A percentile compares a stretch with the other conserved stretches of the same genome.
Evolutionary conservation across 768 basidiomycete genomes (phyloP).

Genomic region (Kwoniella heveanensis): DNA sequence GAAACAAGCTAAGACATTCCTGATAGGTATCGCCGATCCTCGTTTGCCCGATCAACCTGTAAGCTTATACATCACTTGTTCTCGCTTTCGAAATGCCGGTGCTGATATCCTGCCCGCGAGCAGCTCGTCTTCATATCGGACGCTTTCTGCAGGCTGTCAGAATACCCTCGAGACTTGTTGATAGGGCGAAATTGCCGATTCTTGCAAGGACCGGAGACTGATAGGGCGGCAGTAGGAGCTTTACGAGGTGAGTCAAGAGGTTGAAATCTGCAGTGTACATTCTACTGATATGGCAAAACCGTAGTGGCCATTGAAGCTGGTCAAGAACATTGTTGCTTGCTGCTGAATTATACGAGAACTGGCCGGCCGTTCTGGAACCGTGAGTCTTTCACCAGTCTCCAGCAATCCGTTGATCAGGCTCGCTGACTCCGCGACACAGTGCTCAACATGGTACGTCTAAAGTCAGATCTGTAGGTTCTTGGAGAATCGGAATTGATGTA

Average conservation of each 20-base stretch:
- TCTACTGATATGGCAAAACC: not conserved
- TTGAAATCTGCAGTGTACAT: not conserved
- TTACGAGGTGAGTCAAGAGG: slow-evolving; percentile 23
- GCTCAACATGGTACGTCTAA: slow-evolving; percentile 27
- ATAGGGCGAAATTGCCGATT: slow-evolving; percentile 36
- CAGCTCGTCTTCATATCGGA: slow-evolving; percentile 34
- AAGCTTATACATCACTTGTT: not conserved
- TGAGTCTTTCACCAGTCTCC: no score
- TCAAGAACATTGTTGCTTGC: slow-evolving; percentile 29
- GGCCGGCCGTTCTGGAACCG: slow-evolving; percentile 37
- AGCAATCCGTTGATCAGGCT: no score
- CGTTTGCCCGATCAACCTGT: slow-evolving; percentile 30
- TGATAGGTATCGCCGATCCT: slow-evolving; percentile 30
- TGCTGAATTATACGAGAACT: slow-evolving; percentile 34
- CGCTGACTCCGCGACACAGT: no score
- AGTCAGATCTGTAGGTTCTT: no score
- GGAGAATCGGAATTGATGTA: no score
- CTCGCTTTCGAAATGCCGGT: not conserved
- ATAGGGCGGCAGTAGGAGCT: slow-evolving; percentile 22
- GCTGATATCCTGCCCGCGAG: not conserved
- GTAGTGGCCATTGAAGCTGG: slow-evolving; percentile 27
- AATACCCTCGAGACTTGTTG: slow-evolving; percentile 27
- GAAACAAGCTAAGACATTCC: no score
- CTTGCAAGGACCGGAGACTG: slow-evolving; percentile 33
- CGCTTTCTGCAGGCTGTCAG: slow-evolving; percentile 33